Evolutionary conservation across 192 early-diverging fungal genomes (phyloP).

Genomic region (Gigaspora rosea): DNA sequence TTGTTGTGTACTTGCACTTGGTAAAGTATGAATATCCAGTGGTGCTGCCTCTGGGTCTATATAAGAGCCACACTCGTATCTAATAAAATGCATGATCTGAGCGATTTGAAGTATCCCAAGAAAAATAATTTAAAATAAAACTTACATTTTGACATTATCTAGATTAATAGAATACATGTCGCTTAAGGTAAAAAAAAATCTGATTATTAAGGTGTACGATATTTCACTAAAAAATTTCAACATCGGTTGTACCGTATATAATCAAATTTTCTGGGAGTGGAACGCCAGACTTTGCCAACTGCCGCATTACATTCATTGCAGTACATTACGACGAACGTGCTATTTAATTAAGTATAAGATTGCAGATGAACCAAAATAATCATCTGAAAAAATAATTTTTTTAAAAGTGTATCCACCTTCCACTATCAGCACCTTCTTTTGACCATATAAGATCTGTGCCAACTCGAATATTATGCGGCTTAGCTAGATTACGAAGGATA

Average conservation of each 20-base stretch:
- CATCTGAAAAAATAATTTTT: not conserved
- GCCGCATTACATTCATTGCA: conserved; percentile 22
- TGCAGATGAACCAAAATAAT: not conserved
- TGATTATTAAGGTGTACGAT: too few species aligned
- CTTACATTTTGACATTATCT: conserved; percentile 18
- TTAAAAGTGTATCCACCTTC: conserved; percentile 18
- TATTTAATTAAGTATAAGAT: not conserved
- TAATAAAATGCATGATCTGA: not conserved
- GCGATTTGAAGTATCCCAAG: not conserved
- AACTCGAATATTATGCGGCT: conserved; percentile 29
- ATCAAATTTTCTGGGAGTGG: conserved; percentile 32
- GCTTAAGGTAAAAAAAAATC: not conserved
- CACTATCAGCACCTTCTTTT: conserved; percentile 21
- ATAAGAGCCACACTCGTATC: conserved; percentile 29
- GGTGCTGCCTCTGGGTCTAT: conserved; percentile 13
- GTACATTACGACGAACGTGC: conserved; percentile 20
- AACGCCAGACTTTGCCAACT: conserved; percentile 30
- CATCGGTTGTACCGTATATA: conserved; percentile 22
- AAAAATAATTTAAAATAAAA: not conserved
- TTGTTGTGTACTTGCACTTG: conserved; percentile 19
- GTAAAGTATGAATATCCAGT: conserved; percentile 10
- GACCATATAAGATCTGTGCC: conserved; percentile 29
- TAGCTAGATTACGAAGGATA: not conserved
- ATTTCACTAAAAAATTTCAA: too few species aligned
- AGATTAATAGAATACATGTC: conserved; percentile 19